phyloP scores from a whole-genome alignment of 2,329 filamentous ascomycete species.

The Didymella pomorum region DNA sequence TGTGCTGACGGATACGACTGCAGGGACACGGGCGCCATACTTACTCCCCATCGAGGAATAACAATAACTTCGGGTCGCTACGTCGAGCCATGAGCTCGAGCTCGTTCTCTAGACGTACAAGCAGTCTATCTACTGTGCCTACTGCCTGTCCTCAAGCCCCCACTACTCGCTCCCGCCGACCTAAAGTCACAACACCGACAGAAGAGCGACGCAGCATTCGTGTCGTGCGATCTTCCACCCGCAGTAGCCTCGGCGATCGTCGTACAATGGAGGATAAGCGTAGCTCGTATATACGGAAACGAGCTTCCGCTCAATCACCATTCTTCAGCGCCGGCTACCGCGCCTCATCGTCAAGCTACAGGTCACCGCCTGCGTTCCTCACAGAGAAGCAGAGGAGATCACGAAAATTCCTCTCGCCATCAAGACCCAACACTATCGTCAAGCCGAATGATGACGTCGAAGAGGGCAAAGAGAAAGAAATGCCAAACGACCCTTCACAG shows the following conservation, averaged over 20 bases:
- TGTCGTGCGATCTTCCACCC: conserved; percentile 43
- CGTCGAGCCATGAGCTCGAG: conserved; percentile 46
- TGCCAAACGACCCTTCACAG: conserved; percentile 23
- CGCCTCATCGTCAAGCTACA: conserved; percentile 43
- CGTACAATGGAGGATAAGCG: conserved; percentile 53
- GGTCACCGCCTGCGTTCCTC: conserved; percentile 31
- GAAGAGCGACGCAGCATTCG: conserved; percentile 53
- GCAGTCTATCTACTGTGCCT: conserved; percentile 50
- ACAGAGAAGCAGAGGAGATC: conserved; percentile 22
- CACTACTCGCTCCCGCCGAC: conserved; percentile 31
- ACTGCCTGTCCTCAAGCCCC: conserved; percentile 50
- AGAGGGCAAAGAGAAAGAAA: conserved; percentile 24
- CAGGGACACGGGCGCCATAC: conserved; percentile 39
- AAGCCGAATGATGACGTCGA: conserved; percentile 30
- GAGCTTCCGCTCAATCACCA: conserved; percentile 49
- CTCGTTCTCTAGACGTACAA: conserved; percentile 51
- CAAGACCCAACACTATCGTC: conserved; percentile 26
- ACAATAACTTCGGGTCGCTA: conserved; percentile 35
- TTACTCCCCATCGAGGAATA: conserved; percentile 41
- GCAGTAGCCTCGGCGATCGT: conserved; percentile 49
- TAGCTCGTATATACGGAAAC: conserved; percentile 53
- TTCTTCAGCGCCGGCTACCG: conserved; percentile 52
- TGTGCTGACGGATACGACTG: conserved; percentile 6
- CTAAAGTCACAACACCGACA: conserved; percentile 38
- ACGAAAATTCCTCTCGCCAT: conserved; percentile 16